Percentiles rank a stretch among this genome's conserved stretches.
Evolutionary conservation across 2,329 filamentous ascomycete species (phyloP).

Genomic region (Trichophyton benhamiae): DNA sequence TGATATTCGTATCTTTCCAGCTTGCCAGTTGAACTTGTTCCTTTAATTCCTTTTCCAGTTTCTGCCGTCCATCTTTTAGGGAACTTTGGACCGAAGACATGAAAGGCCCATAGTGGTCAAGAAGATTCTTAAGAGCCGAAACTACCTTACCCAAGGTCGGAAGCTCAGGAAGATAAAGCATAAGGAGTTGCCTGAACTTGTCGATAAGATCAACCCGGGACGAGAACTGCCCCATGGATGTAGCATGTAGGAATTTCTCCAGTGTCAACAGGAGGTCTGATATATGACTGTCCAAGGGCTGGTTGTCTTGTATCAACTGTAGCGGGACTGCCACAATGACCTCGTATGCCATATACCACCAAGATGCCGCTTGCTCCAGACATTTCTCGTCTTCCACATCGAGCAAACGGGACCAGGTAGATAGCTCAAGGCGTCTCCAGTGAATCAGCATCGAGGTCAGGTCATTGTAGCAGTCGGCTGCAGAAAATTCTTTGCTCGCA

Average conservation of each 20-base stretch:
- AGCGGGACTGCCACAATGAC: constrained; percentile 67
- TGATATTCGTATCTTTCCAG: constrained; percentile 97
- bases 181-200: constrained; percentile 51
- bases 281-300: constrained; percentile 52
- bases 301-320: constrained; percentile 47
- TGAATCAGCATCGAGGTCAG: constrained; percentile 69
- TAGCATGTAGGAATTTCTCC: constrained; percentile 64
- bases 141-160: constrained; percentile 47
- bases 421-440: constrained; percentile 84
- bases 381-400: constrained; percentile 71
- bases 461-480: constrained; percentile 57
- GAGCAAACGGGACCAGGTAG: constrained; percentile 81
- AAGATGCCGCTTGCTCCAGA: constrained; percentile 65
- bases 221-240: constrained; percentile 69
- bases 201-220: constrained; percentile 58
- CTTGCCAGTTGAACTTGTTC: constrained; percentile 87
- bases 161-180: constrained; percentile 48
- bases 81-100: constrained; percentile 52
- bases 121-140: constrained; percentile 60
- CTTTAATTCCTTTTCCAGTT: constrained; percentile 83
- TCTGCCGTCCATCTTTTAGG: constrained; percentile 54
- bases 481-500: constrained; percentile 67
- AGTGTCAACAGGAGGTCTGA: constrained; percentile 61
- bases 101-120: constrained; percentile 62
- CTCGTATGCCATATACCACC: constrained; percentile 97